Conservation (phyloP, 495 filamentous ascomycete genomes). For the Penicillium herquei region DNA sequence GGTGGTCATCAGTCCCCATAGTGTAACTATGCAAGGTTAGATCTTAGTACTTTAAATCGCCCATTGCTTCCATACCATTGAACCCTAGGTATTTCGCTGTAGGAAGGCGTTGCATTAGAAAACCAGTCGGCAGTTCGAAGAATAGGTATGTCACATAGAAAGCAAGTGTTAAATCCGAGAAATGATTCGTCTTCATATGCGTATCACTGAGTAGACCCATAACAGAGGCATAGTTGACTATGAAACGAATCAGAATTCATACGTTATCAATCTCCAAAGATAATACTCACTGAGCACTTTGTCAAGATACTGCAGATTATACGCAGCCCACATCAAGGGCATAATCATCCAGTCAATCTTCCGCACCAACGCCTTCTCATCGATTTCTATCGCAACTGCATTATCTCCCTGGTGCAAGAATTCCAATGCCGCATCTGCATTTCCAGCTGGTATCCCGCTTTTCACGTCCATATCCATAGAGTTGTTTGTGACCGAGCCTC, state of each 20-base stretch:
- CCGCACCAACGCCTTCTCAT: slow-evolving; percentile 36
- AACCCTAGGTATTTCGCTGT: slow-evolving; percentile 49
- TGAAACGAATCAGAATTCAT: background rate
- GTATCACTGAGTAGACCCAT: slow-evolving; percentile 54
- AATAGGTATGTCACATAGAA: slow-evolving; percentile 54
- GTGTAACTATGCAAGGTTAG: slow-evolving; percentile 29
- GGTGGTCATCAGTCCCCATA: slow-evolving; percentile 61
- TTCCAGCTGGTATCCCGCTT: slow-evolving; percentile 14
- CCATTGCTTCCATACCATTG: slow-evolving; percentile 32
- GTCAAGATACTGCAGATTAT: slow-evolving; percentile 65
- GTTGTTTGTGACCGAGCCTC: background rate
- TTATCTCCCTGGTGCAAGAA: slow-evolving; percentile 23
- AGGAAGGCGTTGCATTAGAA: slow-evolving; percentile 44
- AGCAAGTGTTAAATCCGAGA: slow-evolving; percentile 50
- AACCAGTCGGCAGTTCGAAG: slow-evolving; percentile 37
- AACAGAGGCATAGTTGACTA: slow-evolving; percentile 55
- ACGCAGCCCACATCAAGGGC: slow-evolving; percentile 46
- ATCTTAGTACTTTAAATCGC: background rate
- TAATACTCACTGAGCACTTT: slow-evolving; percentile 51
- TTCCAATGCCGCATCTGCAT: slow-evolving; percentile 28
- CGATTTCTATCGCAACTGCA: slow-evolving; percentile 14
- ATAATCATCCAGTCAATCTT: slow-evolving; percentile 44
- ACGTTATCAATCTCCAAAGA: background rate
- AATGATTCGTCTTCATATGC: slow-evolving; percentile 52
- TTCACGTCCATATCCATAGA: slow-evolving; percentile 18